Evolutionary conservation across 176 grass and related monocot genomes (phyloP), one percentile per base, ranked within the genome.

Genomic region (Ensete ventricosum): DNA sequence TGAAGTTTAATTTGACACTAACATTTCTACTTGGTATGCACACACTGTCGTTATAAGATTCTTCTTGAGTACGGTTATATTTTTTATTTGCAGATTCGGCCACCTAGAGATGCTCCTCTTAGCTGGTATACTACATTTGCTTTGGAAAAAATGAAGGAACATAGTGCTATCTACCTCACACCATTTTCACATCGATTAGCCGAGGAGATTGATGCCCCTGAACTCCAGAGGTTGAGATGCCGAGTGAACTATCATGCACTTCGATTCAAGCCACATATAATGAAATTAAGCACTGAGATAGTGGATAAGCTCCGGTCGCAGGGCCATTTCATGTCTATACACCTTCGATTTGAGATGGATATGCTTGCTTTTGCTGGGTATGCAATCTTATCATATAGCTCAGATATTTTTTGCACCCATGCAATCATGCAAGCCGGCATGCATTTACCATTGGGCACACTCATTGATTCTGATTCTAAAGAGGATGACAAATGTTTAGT

Each of bases 291-390:
- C 72, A 89, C 80, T 64, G 88, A 94, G 54, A 99, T 94, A 82
- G 88, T 99, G 73, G 89, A 86, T 81, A 99, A 85, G 74, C 90
- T 99, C 62, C 88, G 95, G 25, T 70, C 82, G 21, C 72, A 91
- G 84, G 95, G 91, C 22, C 91, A 94, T 83, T 99, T 91, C 70
- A 89, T 99, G 91, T 99, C 95, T 69, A 99, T 99, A 85, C 95
- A 99, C 84, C 91, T 99, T 85, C 82, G 95, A 0, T 99, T 99
- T 69, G 95, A 99, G 86, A 87, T 99, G 88, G 95, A 99, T 85
- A 99, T 99, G 95, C 90, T 99, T 84, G 86, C 95, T 76, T 99
- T 94, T 91, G 90, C 95, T 57, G 95, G 91, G 95, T 99, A 92
- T 26, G 69, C 53, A 69, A 65, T 83, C 1, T 71, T 85, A 49